Evolutionary conservation across 164 flowering plant species (phyloP), one percentile per base, ranked within the genome.

Genomic region (Saururus chinensis): DNA sequence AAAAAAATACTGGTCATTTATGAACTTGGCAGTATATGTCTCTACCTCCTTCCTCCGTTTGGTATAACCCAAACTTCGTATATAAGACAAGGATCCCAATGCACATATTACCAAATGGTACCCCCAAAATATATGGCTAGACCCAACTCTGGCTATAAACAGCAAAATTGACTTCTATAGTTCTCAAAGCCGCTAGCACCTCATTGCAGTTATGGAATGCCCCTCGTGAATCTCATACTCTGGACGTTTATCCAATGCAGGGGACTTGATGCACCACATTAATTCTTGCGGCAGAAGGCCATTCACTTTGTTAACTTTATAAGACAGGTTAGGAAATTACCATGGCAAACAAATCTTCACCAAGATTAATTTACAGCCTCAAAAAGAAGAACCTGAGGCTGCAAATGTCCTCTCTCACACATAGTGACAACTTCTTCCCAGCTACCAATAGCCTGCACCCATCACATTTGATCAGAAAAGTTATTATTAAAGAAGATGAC

Each of bases 311-410:
- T 1, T 3, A 45, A 45, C 1, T 45, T 45, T 8, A 8, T 17
- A 8, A 45, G 49, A 17, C 49, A 45, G 49, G 14, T 17, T 12
- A 45, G 16, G 17, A 45, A 45, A 45, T 12, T 45, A 17, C 49
- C 49, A 45, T 45, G 17, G 17, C 49, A 7, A 45, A 12, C 2
- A 45, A 12, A 12, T 64, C 62, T 65, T 45, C 30, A 19, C 56
- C 53, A 40, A 60, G 57, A 56, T 75, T 84, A 85, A 54, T 82
- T 78, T 75, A 80, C 84, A 78, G 96, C 89, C 82, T 90, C 99
- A 68, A 72, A 95, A 62, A 93, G 85, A 63, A 93, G 92, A 77
- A 93, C 92, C 78, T 93, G 99, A 54, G 99, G 99, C 71, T 95
- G 99, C 71, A 90, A 69, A 69, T 83, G 97, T 51, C 99, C 99